Percentiles rank a stretch among this genome's conserved stretches.
Evolutionary conservation across 257 asterid species (phyloP).

Genomic region (Datura wrightii): DNA sequence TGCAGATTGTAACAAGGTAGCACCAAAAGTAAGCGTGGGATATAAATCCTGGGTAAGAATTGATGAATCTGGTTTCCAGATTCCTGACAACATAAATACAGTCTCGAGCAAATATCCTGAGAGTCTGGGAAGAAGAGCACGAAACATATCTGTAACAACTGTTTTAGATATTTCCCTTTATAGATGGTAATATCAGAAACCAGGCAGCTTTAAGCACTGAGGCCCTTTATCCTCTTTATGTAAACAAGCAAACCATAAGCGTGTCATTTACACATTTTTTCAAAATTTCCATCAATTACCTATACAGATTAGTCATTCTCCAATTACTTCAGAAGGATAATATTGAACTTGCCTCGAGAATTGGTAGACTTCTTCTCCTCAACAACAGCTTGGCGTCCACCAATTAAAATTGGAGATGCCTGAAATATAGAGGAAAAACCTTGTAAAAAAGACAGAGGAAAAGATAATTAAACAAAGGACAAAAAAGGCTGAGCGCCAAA

Average conservation of each 20-base stretch:
- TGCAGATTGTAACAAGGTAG: background rate
- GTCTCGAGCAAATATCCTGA: background rate
- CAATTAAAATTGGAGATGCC: conserved; percentile 85
- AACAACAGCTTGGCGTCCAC: conserved; percentile 66
- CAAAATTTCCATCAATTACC: background rate
- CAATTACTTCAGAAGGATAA: background rate
- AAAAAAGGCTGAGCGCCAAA: background rate
- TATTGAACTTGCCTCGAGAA: conserved; percentile 68
- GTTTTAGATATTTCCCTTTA: background rate
- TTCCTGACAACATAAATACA: background rate
- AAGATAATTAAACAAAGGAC: background rate
- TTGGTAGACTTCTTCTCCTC: conserved; percentile 92
- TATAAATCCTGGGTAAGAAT: background rate
- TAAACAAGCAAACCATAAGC: background rate
- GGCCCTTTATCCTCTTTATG: background rate
- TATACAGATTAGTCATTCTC: background rate
- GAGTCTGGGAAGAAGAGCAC: background rate
- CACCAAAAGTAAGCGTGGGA: background rate
- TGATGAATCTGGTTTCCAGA: background rate
- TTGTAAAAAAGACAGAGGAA: background rate
- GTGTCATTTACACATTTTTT: background rate
- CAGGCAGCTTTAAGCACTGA: background rate
- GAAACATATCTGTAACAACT: background rate
- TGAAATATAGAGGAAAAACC: conserved; percentile 37
- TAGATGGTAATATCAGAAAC: background rate